Conservation (phyloP, 192 early-diverging fungal species). For the Hyaloraphidium curvatum region DNA sequence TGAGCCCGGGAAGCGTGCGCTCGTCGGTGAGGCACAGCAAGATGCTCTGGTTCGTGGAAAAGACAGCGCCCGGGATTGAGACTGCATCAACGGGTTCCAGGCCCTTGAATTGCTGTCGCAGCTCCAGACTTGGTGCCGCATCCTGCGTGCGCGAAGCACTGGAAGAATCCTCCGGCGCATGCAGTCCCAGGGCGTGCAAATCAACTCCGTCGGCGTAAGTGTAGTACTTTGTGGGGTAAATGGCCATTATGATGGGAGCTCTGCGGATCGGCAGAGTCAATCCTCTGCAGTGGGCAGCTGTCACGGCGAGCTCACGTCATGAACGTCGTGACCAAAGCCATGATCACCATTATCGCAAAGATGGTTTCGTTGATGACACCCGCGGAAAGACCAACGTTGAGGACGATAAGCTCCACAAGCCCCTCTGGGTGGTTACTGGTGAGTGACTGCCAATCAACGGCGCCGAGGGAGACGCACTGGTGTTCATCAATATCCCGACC, state of each 20-base stretch:
- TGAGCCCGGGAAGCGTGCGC: neutral
- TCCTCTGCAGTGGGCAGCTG: too few relatives aligned
- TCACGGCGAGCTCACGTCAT: too few relatives aligned
- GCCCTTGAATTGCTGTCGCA: neutral
- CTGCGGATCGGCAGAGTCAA: too few relatives aligned
- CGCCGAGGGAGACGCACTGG: too few relatives aligned
- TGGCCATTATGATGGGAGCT: conserved; percentile 42
- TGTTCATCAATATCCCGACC: conserved; percentile 84
- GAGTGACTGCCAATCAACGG: neutral
- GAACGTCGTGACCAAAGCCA: conserved; percentile 60
- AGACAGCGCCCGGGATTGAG: neutral
- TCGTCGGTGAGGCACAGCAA: neutral
- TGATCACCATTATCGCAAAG: conserved; percentile 28
- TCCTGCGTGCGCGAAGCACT: neutral
- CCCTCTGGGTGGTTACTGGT: conserved; percentile 11
- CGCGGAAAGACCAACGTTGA: conserved; percentile 78
- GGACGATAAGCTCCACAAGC: conserved; percentile 84
- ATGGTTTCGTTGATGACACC: conserved; percentile 47
- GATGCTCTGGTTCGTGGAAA: neutral
- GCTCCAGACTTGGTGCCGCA: neutral
- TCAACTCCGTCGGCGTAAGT: too few relatives aligned
- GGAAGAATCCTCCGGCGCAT: neutral
- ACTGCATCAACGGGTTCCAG: neutral
- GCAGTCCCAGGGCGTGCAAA: too few relatives aligned
- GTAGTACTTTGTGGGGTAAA: conserved; percentile 58